These are phyloP conservation scores for Berberis vulgaris DNA, from an alignment of 164 flowering plant species.

Conservation along the genomic window DNA sequence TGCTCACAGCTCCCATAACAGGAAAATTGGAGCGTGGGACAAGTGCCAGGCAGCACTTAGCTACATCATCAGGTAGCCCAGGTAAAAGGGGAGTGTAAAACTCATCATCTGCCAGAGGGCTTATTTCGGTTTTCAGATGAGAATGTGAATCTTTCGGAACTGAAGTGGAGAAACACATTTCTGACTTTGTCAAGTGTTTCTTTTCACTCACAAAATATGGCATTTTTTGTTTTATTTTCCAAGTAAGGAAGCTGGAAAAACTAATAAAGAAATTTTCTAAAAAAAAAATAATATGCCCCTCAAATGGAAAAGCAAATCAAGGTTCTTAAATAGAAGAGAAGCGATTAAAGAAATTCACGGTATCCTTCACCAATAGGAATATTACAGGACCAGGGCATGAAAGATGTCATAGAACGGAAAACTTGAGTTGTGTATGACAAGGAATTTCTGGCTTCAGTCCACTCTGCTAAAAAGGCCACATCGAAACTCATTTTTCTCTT, in stretches of 20 bases:
- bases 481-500: conserved; percentile 26
- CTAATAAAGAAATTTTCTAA: conserved; percentile 8
- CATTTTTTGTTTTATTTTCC: conserved; percentile 20
- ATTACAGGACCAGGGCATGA: conserved; percentile 75
- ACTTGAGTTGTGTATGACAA: conserved; percentile 35
- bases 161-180: conserved; percentile 39
- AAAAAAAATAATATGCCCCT: conserved; percentile 3
- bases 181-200: conserved; percentile 31
- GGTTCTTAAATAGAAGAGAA: neutral
- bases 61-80: conserved; percentile 92
- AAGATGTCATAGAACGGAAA: conserved; percentile 36
- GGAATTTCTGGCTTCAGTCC: conserved; percentile 37
- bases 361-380: conserved; percentile 66
- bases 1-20: conserved; percentile 71
- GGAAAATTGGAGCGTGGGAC: conserved; percentile 77
- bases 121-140: conserved; percentile 22
- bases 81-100: conserved; percentile 51
- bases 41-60: conserved; percentile 82
- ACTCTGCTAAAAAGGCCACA: conserved; percentile 62
- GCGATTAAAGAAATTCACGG: conserved; percentile 59
- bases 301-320: conserved; percentile 5
- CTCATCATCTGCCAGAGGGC: conserved; percentile 20
- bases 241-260: conserved; percentile 5
- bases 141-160: conserved; percentile 19
- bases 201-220: conserved; percentile 40